phyloP scores from a whole-genome alignment of 2,329 filamentous ascomycete species.

The Beauveria australis region DNA sequence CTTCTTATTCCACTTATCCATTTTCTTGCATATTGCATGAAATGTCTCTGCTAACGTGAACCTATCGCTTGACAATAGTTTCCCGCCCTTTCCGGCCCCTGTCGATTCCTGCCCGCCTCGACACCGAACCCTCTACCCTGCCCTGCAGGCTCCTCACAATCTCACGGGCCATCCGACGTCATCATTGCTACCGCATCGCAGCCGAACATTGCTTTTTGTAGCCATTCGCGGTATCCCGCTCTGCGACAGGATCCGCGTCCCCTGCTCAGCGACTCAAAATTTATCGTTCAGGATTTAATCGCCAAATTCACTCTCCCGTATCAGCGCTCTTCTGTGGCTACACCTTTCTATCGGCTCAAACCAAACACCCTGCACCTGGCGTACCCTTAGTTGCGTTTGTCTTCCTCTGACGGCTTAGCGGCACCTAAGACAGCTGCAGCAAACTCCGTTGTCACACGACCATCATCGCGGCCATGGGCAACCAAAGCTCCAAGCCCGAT shows the following conservation, averaged over 20 bases:
- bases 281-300: background rate
- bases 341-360: background rate
- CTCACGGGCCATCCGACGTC: constrained; percentile 6
- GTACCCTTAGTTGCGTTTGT: constrained; percentile 8
- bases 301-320: background rate
- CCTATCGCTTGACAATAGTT: background rate
- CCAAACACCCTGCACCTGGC: constrained; percentile 7
- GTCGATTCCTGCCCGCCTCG: constrained; percentile 7
- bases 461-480: constrained; percentile 52
- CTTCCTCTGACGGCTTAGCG: constrained; percentile 19
- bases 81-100: constrained; percentile 7
- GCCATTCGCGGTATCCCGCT: background rate
- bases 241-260: background rate
- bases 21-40: constrained; percentile 5
- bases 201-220: constrained; percentile 4
- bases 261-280: constrained; percentile 1
- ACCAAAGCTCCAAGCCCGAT: constrained; percentile 59
- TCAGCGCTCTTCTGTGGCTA: background rate
- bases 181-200: constrained; percentile 7
- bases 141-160: constrained; percentile 4
- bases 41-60: constrained; percentile 9
- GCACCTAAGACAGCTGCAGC: constrained; percentile 21
- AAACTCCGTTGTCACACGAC: constrained; percentile 6
- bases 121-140: constrained; percentile 6
- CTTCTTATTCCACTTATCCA: background rate